Percentiles rank a stretch among this genome's conserved stretches.
Evolutionary conservation across 2,329 filamentous ascomycete species (phyloP).

Genomic region (Mariannaea sp.): DNA sequence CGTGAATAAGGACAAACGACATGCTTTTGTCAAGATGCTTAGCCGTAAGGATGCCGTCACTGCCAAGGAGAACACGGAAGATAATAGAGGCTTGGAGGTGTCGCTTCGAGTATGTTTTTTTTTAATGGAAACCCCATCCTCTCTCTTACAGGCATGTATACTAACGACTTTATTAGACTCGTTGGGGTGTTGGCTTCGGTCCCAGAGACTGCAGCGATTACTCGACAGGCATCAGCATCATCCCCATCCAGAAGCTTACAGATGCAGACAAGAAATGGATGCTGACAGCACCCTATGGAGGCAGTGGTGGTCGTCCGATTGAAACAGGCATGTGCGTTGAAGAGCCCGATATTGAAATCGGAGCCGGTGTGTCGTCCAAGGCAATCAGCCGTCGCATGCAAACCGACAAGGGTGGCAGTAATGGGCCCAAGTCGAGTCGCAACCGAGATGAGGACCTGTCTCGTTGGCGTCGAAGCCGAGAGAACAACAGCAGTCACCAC

Average conservation of each 20-base stretch:
- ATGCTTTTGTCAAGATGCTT: slow-evolving; percentile 99
- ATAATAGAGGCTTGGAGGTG: slow-evolving; percentile 71
- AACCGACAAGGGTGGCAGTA: slow-evolving; percentile 68
- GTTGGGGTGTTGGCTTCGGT: slow-evolving; percentile 97
- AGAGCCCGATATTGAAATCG: slow-evolving; percentile 98
- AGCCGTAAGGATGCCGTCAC: slow-evolving; percentile 81
- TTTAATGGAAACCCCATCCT: background rate
- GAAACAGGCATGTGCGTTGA: slow-evolving; percentile 87
- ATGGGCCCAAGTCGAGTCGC: slow-evolving; percentile 67
- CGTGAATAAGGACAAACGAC: slow-evolving; percentile 95
- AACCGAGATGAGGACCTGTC: slow-evolving; percentile 47
- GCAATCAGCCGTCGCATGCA: slow-evolving; percentile 73
- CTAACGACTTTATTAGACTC: slow-evolving; percentile 63
- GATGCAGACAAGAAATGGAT: slow-evolving; percentile 98
- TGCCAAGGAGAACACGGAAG: slow-evolving; percentile 89
- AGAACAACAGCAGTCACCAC: slow-evolving; percentile 32
- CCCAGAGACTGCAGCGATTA: slow-evolving; percentile 98
- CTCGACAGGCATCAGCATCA: slow-evolving; percentile 85
- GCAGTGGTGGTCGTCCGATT: slow-evolving; percentile 82
- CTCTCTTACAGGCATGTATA: slow-evolving; percentile 25
- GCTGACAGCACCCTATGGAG: slow-evolving; percentile 89
- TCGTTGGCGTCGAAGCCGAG: slow-evolving; percentile 42
- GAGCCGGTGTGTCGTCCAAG: slow-evolving; percentile 95
- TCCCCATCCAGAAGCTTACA: slow-evolving; percentile 89
- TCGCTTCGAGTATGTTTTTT: slow-evolving; percentile 67